Evolutionary conservation across 345 rosid genomes (phyloP), one percentile per base, ranked within the genome.

Genomic region (Cardamine chenopodiifolia): DNA sequence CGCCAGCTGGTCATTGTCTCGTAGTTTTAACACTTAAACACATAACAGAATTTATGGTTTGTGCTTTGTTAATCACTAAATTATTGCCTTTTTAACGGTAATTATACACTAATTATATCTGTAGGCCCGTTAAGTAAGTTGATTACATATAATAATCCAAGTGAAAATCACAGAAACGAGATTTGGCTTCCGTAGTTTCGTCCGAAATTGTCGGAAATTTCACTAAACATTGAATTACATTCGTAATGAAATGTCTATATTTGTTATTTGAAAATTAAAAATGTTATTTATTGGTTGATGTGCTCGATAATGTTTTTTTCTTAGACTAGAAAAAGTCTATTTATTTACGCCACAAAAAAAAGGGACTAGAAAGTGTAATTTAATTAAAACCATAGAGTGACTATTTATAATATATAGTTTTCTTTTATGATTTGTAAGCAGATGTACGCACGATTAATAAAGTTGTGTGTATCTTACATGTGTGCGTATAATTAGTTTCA

Each of bases 1-100:
- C 80, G 29, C 70, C 58, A 57, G 62, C 82, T 73, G 82, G 73
- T 50, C 65, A 29, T 64, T 68, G 80, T 78, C 85, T 23, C 70
- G 70, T 72, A 68, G 79, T 74, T 35, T 31, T 37, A 61, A 68
- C 45, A 37, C 54, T 45, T 44, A 22, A 34, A 59, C 40, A 53
- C 72, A 47, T 66, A 74, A 73, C 84, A 59, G 81, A 75, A 37
- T 76, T 77, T 37, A 75, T 75, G 75, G 73, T 23, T 64, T 56
- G 28, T 64, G 44, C 66, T 67, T 67, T 26, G 22, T 20, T 52
- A 52, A 28, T 52, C 22, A 68, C 75, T 29, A 59, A 63, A 69
- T 81, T 56, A 44, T 73, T 72, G 57, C 68, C 66, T 31, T 18
- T 75, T 67, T 25, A 58, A 58, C 60, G 66, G 37, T 0, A 54